These are phyloP conservation scores for Astrocystis sublimbata DNA, from an alignment of 495 filamentous ascomycete genomes.

Conservation along the genomic window DNA sequence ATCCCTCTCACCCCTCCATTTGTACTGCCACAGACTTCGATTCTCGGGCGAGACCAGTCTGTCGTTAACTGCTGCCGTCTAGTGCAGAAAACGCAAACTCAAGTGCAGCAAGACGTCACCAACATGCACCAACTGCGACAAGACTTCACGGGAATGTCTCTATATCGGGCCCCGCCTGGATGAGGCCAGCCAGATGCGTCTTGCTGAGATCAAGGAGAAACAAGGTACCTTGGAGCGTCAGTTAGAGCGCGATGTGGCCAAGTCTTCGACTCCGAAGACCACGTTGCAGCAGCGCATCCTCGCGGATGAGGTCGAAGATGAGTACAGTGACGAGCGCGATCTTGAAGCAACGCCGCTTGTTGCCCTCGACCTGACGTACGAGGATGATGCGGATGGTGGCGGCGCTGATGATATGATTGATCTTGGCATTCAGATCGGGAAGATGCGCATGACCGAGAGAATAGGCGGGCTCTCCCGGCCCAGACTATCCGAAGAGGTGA, in stretches of 20 bases:
- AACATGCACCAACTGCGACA: constrained; percentile 66
- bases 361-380: constrained; percentile 62
- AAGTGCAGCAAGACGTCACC: constrained; percentile 76
- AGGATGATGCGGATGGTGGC: constrained; percentile 57
- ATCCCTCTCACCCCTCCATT: not conserved
- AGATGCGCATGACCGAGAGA: constrained; percentile 70
- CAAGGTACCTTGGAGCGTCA: constrained; percentile 64
- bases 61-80: not conserved
- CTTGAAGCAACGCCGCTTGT: constrained; percentile 58
- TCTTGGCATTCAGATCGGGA: constrained; percentile 68
- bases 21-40: not conserved
- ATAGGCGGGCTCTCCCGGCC: constrained; percentile 62
- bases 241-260: constrained; percentile 57
- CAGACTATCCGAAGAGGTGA: constrained; percentile 67
- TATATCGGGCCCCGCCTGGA: constrained; percentile 64
- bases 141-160: constrained; percentile 62
- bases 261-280: constrained; percentile 31
- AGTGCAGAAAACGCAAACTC: constrained; percentile 76
- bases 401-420: constrained; percentile 65
- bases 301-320: constrained; percentile 48
- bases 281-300: constrained; percentile 38
- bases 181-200: constrained; percentile 57
- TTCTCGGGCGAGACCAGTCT: not conserved
- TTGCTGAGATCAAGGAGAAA: constrained; percentile 71
- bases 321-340: constrained; percentile 50